Evolutionary conservation across 345 rosid genomes (phyloP), one percentile per base, ranked within the genome.

Genomic region (Eucalyptus curtisii): DNA sequence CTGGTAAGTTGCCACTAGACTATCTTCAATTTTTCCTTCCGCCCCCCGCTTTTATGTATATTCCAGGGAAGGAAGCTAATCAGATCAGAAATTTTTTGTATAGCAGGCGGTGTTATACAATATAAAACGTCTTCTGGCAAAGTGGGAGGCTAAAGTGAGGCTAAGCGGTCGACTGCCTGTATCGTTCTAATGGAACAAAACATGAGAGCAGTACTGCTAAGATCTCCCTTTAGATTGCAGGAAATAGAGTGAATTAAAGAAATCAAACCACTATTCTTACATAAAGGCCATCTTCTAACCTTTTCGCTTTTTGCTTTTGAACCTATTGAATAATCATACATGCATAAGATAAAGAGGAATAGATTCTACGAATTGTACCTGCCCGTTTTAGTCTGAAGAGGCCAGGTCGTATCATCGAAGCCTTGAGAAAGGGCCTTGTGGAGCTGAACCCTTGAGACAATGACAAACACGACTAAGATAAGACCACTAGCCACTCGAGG

Each of bases 331-430:
- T 44, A 86, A 25, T 71, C 24, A 22, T 81, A 49, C 37, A 80
- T 12, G 64, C 68, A 3, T 64, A 48, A 37, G 48, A 27, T 20
- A 33, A 33, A 87, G 57, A 57, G n/a, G 42, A 30, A 59, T 19
- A 31, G 47, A 33, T 55, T 61, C 50, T 85, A 45, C 49, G 15
- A 8, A 79, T 4, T 44, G 88, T 91, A 96, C 99, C 97, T 96
- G 86, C 98, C 99, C 85, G 96, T 93, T 95, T 93, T 95, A 52
- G 96, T 92, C 92, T 95, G 96, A 45, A 98, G 92, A 37, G 98
- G 91, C 99, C 98, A 98, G 64, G 95, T 59, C 61, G 92, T 90
- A 89, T 98, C 98, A 79, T 98, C 98, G 66, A 52, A 96, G 27
- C 99, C 99, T 86, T 95, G 93, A 22, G 96, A 90, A 85, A 98